These are phyloP conservation scores for Gentiana dahurica DNA, from an alignment of 257 asterid species.

Conservation along the genomic window DNA sequence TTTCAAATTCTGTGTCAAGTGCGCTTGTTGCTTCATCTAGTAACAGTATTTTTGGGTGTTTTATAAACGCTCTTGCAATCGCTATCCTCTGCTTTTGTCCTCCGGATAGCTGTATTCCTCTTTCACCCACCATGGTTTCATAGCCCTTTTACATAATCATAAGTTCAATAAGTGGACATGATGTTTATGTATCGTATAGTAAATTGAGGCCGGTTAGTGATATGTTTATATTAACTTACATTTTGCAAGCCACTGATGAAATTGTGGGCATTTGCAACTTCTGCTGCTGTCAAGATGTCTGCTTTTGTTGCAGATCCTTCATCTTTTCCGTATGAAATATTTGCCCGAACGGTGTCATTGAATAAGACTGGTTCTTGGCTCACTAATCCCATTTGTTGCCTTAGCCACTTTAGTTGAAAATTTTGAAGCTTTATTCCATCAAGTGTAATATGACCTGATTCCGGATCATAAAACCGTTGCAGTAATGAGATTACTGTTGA, in stretches of 20 bases:
- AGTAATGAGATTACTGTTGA: slow-evolving; percentile 63
- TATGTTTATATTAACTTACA: neutral
- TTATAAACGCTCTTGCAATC: slow-evolving; percentile 55
- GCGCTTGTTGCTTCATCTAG: slow-evolving; percentile 85
- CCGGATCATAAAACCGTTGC: slow-evolving; percentile 42
- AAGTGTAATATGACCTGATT: slow-evolving; percentile 1
- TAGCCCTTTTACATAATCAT: slow-evolving; percentile 26
- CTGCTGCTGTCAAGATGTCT: neutral
- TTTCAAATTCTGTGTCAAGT: slow-evolving; percentile 59
- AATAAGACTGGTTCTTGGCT: slow-evolving; percentile 4
- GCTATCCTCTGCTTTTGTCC: slow-evolving; percentile 76
- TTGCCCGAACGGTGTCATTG: slow-evolving; percentile 12
- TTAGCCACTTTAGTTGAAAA: neutral
- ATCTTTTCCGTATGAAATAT: neutral
- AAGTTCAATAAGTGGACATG: too few relatives aligned
- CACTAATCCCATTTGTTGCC: neutral
- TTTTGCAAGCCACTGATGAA: neutral
- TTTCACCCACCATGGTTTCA: slow-evolving; percentile 55
- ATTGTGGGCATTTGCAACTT: neutral
- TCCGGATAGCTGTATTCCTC: slow-evolving; percentile 62
- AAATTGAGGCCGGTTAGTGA: too few relatives aligned
- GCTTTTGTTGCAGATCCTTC: neutral
- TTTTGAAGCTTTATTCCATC: slow-evolving; percentile 1
- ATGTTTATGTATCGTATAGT: too few relatives aligned
- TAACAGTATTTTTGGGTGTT: slow-evolving; percentile 51